Evolutionary conservation across 2,329 filamentous ascomycete genomes (phyloP), one percentile per base, ranked within the genome.

Genomic region (Epichloe baconii): DNA sequence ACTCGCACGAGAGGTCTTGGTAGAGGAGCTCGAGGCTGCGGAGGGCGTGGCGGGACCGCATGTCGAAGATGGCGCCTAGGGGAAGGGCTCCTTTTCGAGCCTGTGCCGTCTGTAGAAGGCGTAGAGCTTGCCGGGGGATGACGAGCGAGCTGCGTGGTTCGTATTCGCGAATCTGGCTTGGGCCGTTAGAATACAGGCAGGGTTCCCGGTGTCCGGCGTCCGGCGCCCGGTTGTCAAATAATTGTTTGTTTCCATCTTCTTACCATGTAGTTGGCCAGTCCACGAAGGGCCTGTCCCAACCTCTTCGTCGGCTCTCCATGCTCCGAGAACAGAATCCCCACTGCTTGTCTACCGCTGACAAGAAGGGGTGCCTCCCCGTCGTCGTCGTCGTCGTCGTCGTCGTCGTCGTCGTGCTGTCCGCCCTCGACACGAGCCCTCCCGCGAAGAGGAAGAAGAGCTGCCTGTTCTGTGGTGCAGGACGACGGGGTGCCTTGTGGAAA

Each of bases 181-280:
- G 35, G 45, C 2, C 45, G 44, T 37, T 10, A 21, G 3, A 23
- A 21, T 21, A 23, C 21, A 23, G 21, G 21, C 21, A 23, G 5
- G 19, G 19, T n/a, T n/a, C n/a, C n/a, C n/a, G 19, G 19, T 3
- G 19, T 3, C 19, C 19, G 26, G 26, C 0, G 26, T 26, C 26
- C 2, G 26, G 26, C 26, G 23, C 2, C 23, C 2, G 21, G 21
- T 23, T 23, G 21, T 23, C 21, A 23, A 23, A 0, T 21, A 21
- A n/a, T n/a, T n/a, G n/a, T n/a, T 43, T 15, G 4, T 11, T 26
- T 23, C 21, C 19, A 14, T 41, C 17, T 1, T 65, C 77, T 59
- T 69, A 88, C 86, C 60, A 95, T 70, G 62, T 88, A 83, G 50
- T 80, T 74, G 12, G 86, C 87, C 52, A 95, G 71, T 0, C 86